Percentiles rank a stretch among this genome's conserved stretches.
Evolutionary conservation across 768 basidiomycete genomes (phyloP).

Genomic region (Collybia sp.): DNA sequence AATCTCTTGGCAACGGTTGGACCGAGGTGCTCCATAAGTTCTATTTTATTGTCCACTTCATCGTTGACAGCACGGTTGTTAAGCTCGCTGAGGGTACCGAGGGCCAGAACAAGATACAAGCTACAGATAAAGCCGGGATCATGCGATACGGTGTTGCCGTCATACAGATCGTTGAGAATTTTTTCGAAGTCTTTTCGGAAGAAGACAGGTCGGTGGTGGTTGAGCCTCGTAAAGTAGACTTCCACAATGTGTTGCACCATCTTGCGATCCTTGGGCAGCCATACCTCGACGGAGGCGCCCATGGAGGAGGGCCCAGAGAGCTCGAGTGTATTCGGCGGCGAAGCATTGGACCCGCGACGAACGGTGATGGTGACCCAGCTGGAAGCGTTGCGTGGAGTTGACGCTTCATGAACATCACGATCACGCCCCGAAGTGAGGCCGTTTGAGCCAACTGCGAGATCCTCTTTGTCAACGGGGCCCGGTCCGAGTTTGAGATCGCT

Average conservation of each 20-base stretch:
- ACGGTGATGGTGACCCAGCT: conserved; percentile 59
- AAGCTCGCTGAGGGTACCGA: conserved; percentile 80
- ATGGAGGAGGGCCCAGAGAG: conserved; percentile 22
- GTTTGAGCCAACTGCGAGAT: conserved; percentile 71
- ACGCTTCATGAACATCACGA: conserved; percentile 45
- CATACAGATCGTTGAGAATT: conserved; percentile 63
- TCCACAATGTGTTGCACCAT: conserved; percentile 60
- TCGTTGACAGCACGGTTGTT: conserved; percentile 61
- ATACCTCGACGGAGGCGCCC: conserved; percentile 42
- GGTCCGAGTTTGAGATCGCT: conserved; percentile 54
- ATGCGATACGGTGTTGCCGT: conserved; percentile 38
- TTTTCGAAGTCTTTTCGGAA: conserved; percentile 63
- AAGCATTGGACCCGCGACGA: conserved; percentile 38
- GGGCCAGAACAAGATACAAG: conserved; percentile 70
- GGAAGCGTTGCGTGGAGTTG: conserved; percentile 52
- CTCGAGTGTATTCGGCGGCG: conserved; percentile 29
- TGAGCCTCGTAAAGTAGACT: conserved; percentile 74
- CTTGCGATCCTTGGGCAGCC: conserved; percentile 74
- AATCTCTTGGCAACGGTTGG: conserved; percentile 49
- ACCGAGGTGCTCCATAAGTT: conserved; percentile 25
- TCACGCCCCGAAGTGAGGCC: conserved; percentile 71
- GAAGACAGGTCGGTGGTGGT: conserved; percentile 77
- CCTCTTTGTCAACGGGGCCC: conserved; percentile 52
- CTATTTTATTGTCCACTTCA: conserved; percentile 38
- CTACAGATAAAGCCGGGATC: conserved; percentile 81